phyloP scores from a whole-genome alignment of 352 stramenopile species.

The Elongisporangium anandrum region DNA sequence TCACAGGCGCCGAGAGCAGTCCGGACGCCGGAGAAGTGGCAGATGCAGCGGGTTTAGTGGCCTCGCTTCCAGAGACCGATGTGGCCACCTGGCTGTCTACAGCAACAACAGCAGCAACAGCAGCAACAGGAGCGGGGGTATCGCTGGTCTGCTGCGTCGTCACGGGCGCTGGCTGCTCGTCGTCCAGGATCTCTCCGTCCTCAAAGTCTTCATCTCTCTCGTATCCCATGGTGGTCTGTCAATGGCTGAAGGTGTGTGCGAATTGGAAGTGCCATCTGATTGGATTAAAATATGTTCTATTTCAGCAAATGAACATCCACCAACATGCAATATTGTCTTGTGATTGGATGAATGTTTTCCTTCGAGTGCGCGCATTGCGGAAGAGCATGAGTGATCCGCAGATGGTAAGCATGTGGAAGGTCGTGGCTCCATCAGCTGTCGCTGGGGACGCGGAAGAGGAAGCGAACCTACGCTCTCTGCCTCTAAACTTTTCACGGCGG shows the following conservation, averaged over 20 bases:
- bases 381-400: too few relatives aligned
- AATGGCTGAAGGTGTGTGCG: background rate
- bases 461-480: too few relatives aligned
- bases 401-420: too few relatives aligned
- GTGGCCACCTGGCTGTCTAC: background rate
- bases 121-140: background rate
- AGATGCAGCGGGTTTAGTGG: background rate
- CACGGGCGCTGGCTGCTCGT: background rate
- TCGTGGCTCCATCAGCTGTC: too few relatives aligned
- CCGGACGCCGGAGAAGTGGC: background rate
- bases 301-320: background rate
- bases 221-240: background rate
- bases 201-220: background rate
- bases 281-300: background rate
- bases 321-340: background rate
- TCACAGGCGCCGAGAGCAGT: background rate
- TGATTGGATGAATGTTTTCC: background rate
- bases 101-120: background rate
- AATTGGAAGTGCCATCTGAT: background rate
- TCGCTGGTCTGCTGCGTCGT: background rate
- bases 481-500: too few relatives aligned
- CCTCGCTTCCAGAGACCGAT: background rate
- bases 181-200: background rate
- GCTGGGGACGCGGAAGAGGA: too few relatives aligned
- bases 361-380: too few relatives aligned